phyloP scores from a whole-genome alignment of 306 rosid genomes.

The Citrullus amarus region DNA sequence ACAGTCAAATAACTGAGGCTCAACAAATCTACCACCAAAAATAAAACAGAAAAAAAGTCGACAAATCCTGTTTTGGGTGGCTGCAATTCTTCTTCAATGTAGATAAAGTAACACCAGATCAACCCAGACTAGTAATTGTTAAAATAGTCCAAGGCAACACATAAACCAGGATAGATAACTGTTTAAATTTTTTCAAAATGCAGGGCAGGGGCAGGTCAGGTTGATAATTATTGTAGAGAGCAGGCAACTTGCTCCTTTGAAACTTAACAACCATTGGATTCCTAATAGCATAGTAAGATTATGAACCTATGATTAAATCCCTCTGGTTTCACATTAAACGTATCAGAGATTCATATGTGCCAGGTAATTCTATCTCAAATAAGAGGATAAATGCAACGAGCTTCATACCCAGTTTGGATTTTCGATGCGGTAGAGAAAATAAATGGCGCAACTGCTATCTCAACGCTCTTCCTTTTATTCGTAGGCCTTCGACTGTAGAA shows the following conservation, averaged over 20 bases:
- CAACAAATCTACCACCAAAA: neutral
- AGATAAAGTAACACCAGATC: neutral
- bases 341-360: neutral
- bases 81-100: neutral
- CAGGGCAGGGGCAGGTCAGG: neutral
- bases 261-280: neutral
- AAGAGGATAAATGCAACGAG: neutral
- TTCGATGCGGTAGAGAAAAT: conserved; percentile 22
- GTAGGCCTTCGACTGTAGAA: conserved; percentile 19
- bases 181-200: neutral
- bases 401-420: conserved; percentile 21
- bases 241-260: neutral
- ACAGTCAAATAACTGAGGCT: neutral
- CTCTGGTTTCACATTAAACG: neutral
- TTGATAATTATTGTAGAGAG: neutral
- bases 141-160: neutral
- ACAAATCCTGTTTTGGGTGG: neutral
- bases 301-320: neutral
- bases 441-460: conserved; percentile 16
- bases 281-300: neutral
- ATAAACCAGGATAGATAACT: neutral
- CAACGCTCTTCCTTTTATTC: conserved; percentile 25
- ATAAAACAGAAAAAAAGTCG: neutral
- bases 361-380: neutral
- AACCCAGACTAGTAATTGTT: neutral